A percentile compares a stretch with the other conserved stretches of the same genome.
phyloP scores from a whole-genome alignment of 1,284 basidiomycete species.

The Ceratobasidium sp. region DNA sequence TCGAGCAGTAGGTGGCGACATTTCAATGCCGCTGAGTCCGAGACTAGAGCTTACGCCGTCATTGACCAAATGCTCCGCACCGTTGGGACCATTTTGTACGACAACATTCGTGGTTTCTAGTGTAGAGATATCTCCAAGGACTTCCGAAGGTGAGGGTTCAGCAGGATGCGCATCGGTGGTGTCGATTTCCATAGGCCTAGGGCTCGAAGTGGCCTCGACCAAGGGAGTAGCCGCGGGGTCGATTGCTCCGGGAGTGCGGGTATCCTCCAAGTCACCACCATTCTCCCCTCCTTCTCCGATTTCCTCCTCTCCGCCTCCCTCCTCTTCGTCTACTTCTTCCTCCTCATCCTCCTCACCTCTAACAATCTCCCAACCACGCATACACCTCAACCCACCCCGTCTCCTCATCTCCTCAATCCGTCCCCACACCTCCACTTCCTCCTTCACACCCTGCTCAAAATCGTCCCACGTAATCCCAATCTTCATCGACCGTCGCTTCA shows the following conservation, averaged over 20 bases:
- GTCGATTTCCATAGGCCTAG: constrained; percentile 8
- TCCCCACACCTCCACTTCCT: constrained; percentile 20
- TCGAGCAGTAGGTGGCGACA: background rate
- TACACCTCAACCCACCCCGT: constrained; percentile 59
- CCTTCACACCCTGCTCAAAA: constrained; percentile 27
- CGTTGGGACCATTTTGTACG: background rate
- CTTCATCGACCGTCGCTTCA: background rate
- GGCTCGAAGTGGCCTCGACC: background rate
- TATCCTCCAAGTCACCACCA: background rate
- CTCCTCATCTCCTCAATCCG: constrained; percentile 40
- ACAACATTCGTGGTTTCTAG: background rate
- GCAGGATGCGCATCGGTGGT: background rate
- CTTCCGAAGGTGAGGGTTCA: no score
- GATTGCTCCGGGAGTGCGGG: background rate
- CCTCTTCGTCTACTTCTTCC: constrained; percentile 64
- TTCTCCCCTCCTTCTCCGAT: background rate
- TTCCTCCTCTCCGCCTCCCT: constrained; percentile 78
- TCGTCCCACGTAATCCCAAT: constrained; percentile 40
- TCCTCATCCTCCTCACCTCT: constrained; percentile 83
- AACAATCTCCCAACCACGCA: constrained; percentile 77
- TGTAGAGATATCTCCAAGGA: background rate
- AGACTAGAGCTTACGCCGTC: background rate
- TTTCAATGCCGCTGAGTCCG: background rate
- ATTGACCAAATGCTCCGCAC: background rate
- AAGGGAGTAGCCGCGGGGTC: background rate